Conservation (phyloP, 371 early-diverging fungal species). For the Mucor sp. region DNA sequence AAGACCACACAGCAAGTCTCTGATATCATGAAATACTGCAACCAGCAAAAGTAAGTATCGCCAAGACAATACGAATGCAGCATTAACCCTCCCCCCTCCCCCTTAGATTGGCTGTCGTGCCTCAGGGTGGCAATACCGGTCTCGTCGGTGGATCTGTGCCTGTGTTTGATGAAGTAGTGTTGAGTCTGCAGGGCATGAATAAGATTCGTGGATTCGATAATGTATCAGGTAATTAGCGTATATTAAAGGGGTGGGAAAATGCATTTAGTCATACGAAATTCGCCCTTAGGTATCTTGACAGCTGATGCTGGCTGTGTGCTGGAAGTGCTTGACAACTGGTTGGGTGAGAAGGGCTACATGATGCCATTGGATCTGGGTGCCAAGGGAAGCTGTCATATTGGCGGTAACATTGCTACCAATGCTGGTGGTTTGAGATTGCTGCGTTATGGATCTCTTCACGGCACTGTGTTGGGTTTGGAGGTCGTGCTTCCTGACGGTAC, state of each 20-base stretch:
- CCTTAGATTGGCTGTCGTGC: conserved; percentile 83
- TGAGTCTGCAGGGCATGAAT: conserved; percentile 81
- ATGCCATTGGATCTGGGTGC: conserved; percentile 98
- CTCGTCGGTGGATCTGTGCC: conserved; percentile 91
- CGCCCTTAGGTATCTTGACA: conserved; percentile 68
- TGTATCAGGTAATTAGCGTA: conserved; percentile 64
- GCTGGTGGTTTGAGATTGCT: conserved; percentile 95
- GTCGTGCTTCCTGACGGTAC: conserved; percentile 87
- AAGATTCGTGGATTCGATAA: conserved; percentile 81
- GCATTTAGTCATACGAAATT: neutral
- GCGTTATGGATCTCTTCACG: conserved; percentile 94
- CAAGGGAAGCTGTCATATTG: conserved; percentile 90
- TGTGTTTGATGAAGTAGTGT: conserved; percentile 92
- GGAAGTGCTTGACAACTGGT: conserved; percentile 85
- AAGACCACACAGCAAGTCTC: conserved; percentile 86
- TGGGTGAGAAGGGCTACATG: conserved; percentile 84
- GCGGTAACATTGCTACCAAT: conserved; percentile 98
- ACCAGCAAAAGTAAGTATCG: conserved; percentile 59
- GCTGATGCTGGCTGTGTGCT: conserved; percentile 94
- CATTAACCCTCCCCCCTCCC: neutral
- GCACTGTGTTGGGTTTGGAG: conserved; percentile 90
- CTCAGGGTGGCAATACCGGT: conserved; percentile 98
- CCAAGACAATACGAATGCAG: neutral
- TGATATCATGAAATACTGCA: conserved; percentile 86
- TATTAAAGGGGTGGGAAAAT: conserved; percentile 1